These are phyloP conservation scores for Metschnikowia amazonensis DNA, from an alignment of 805 yeast species.

Conservation along the genomic window DNA sequence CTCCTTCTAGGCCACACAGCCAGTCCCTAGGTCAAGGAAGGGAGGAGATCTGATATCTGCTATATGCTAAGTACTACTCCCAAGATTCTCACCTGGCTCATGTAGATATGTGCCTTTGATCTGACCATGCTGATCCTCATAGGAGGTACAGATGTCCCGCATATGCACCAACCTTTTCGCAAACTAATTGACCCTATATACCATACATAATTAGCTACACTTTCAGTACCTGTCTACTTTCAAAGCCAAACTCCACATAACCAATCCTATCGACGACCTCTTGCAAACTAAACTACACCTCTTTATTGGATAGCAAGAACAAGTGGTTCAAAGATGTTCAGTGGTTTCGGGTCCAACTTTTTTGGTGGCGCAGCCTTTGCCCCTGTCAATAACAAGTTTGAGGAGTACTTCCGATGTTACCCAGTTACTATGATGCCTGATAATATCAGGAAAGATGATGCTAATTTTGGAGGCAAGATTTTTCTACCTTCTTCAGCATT, in stretches of 20 bases:
- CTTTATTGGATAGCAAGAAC: neutral
- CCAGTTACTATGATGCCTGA: slow-evolving; percentile 91
- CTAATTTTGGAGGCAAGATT: slow-evolving; percentile 94
- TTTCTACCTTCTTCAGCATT: slow-evolving; percentile 92
- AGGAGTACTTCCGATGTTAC: slow-evolving; percentile 87
- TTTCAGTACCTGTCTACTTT: neutral
- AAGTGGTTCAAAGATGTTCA: slow-evolving; percentile 29
- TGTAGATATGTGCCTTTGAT: too few relatives aligned
- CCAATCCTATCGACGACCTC: neutral
- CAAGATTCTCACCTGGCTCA: too few relatives aligned
- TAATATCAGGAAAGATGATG: slow-evolving; percentile 61
- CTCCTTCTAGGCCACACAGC: too few relatives aligned
- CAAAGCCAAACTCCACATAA: neutral
- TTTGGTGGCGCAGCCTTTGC: slow-evolving; percentile 35
- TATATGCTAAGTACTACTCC: too few relatives aligned
- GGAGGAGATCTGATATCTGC: too few relatives aligned
- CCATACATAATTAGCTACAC: neutral
- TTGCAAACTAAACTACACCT: neutral
- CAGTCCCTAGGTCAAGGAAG: too few relatives aligned
- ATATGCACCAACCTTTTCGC: slow-evolving; percentile 1
- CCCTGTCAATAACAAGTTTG: slow-evolving; percentile 48
- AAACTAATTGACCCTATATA: neutral
- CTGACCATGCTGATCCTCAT: too few relatives aligned
- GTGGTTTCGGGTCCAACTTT: slow-evolving; percentile 39
- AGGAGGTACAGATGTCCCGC: too few relatives aligned